Conservation (phyloP, 768 basidiomycete genomes). For the Phylloporus sp. region DNA sequence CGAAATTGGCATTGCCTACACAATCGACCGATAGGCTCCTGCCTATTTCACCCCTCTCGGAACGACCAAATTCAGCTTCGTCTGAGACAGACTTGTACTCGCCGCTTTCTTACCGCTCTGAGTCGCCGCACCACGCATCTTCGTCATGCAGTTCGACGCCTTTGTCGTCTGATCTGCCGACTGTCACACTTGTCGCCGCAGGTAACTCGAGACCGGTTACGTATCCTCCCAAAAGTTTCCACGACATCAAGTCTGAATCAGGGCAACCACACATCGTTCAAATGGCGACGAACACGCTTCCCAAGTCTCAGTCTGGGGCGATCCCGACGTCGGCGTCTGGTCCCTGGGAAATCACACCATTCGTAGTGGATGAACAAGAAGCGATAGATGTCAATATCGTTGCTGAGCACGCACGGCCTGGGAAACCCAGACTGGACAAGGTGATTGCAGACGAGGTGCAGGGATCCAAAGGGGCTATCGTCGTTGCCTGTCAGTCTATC, state of each 20-base stretch:
- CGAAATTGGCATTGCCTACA: conserved; percentile 2
- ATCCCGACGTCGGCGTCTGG: background rate
- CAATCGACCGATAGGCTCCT: conserved; percentile 22
- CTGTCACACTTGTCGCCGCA: conserved; percentile 1
- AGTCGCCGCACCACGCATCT: conserved; percentile 2
- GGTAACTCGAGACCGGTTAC: background rate
- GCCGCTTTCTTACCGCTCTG: conserved; percentile 7
- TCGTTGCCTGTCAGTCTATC: conserved; percentile 63
- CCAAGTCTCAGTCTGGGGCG: background rate
- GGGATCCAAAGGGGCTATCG: conserved; percentile 47
- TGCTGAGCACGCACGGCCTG: conserved; percentile 60
- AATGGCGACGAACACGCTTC: background rate
- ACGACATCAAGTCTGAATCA: conserved; percentile 5
- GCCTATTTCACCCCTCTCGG: conserved; percentile 17
- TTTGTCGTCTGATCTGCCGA: background rate
- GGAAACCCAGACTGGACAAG: conserved; percentile 60
- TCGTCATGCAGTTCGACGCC: background rate
- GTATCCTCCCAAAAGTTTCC: background rate
- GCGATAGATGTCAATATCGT: conserved; percentile 54
- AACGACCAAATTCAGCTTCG: conserved; percentile 7
- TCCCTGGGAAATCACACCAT: conserved; percentile 10
- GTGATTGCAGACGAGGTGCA: conserved; percentile 66
- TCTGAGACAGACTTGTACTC: conserved; percentile 15
- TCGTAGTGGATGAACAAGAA: conserved; percentile 57
- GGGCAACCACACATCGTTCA: background rate